Evolutionary conservation across 495 filamentous ascomycete species (phyloP), one percentile per base, ranked within the genome.

Genomic region (Aspergillus campestris): DNA sequence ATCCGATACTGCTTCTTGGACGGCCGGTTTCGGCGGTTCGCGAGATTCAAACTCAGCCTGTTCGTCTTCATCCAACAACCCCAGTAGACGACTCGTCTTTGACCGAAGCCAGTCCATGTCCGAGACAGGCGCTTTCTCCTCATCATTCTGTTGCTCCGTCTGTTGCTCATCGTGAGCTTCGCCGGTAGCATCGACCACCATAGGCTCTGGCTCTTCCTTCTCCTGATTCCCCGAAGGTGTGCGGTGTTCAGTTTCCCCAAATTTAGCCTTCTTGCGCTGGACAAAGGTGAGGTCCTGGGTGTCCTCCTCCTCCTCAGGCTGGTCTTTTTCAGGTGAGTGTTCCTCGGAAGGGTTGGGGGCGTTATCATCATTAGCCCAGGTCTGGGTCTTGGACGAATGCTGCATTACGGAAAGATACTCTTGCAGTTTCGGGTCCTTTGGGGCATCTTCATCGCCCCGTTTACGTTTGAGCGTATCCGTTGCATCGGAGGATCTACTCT

Each of bases 71-170:
- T 91, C 87, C 14, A 87, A 70, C 14, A 97, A 68, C 57, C 89
- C 94, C 31, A 97, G 73, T 38, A 96, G 65, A 51, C 94, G 79
- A 61, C 82, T 96, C n/a, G 89, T 96, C 51, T 87, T 83, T 34
- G 86, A 94, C 34, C 92, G 82, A 40, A 95, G 72, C 92, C 92
- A 99, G 59, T 99, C 92, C 37, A 79, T 75, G 60, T 98, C 94
- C 8, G 65, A 64, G 31, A 62, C 53, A 13, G 64, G 59, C 30
- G 51, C 30, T 35, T 43, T 39, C 11, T 49, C 48, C 41, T 53
- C 55, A 30, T 55, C 49, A 30, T 62, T 57, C 24, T 60, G 34
- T 12, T 50, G 48, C 12, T 42, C 35, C 10, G 53, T 13, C 14
- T 51, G 41, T 9, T 61, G 61, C 30, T 55, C 40, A 13, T 41